Evolutionary conservation across 768 basidiomycete genomes (phyloP).

Genomic region (Dacryopinax primogenitus): DNA sequence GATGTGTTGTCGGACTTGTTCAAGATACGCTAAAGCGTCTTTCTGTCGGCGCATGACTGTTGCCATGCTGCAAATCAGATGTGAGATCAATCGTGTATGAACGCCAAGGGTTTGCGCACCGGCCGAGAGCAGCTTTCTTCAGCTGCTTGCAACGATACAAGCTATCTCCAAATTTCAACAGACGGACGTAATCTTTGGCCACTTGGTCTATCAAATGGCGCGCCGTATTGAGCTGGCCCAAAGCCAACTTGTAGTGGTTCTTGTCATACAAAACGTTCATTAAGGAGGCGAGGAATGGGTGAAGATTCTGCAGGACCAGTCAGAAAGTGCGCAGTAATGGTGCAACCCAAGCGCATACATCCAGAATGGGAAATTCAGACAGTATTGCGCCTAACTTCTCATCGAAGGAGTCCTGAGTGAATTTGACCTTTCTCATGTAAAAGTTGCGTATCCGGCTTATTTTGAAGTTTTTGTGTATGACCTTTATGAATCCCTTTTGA

Average conservation of each 20-base stretch:
- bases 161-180: constrained; percentile 96
- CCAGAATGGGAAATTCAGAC: constrained; percentile 92
- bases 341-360: constrained; percentile 43
- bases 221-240: constrained; percentile 92
- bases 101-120: constrained; percentile 39
- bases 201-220: constrained; percentile 94
- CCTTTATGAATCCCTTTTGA: constrained; percentile 34
- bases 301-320: constrained; percentile 51
- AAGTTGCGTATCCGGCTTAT: constrained; percentile 96
- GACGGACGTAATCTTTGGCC: constrained; percentile 89
- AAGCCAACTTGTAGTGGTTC: constrained; percentile 97
- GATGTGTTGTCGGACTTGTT: constrained; percentile 98
- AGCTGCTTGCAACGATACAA: constrained; percentile 98
- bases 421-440: constrained; percentile 99
- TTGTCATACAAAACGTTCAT: constrained; percentile 99
- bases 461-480: constrained; percentile 99
- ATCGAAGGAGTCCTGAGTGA: constrained; percentile 92
- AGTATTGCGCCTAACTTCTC: constrained; percentile 90
- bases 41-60: constrained; percentile 98
- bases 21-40: constrained; percentile 93
- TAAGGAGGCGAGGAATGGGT: constrained; percentile 88
- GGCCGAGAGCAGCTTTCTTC: constrained; percentile 92
- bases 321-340: background rate
- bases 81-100: background rate
- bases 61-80: constrained; percentile 62